Base-by-base conservation (phyloP, 345 rosid species). In the Brassica napus region DNA sequence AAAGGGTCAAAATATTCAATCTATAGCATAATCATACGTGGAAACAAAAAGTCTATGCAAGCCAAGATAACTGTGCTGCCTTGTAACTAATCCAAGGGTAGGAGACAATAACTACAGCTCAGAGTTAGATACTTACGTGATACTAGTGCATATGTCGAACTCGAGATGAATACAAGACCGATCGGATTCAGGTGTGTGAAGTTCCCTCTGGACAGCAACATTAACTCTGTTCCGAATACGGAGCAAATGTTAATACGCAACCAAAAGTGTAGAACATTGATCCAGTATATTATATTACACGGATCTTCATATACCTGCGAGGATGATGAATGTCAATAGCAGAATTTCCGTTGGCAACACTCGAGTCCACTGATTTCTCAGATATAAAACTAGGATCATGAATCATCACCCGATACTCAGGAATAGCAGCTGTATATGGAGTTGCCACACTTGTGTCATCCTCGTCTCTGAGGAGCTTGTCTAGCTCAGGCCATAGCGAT, bases 121-220 rank as follows among this genome's bases (percentile, higher is more conserved):
- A 54, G 59, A 59, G 24, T 6, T 69, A 23, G 65, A 74, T 18
- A 82, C 97, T 88, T 87, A 92, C 97, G 42, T 82, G 34, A 94
- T 83, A 55, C 92, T 82, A 74, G 93, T 89, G 77, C 87, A 78
- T 69, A 89, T 83, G 80, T 92, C 97, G 74, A 94, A 94, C 84
- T 94, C 98, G 81, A 94, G 78, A 88, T 94, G 98, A 69, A 89
- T 91, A 84, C 98, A 94, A 30, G 97, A 94, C 44, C 97, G 90
- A 65, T 94, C 95, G 60, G 98, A 94, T 79, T 81, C 95, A 30
- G 92, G 86, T 82, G 83, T 89, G 81, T 94, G 98, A 64, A 94
- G 97, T 88, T 94, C 97, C 73, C 81, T 91, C 82, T 73, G 92
- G 8, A 87, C 83, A 72, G 92, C 91, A 65, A 92, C 97, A 83